Conservation (phyloP, 129 eudicot species). For the Centrapalus pauciflorus region DNA sequence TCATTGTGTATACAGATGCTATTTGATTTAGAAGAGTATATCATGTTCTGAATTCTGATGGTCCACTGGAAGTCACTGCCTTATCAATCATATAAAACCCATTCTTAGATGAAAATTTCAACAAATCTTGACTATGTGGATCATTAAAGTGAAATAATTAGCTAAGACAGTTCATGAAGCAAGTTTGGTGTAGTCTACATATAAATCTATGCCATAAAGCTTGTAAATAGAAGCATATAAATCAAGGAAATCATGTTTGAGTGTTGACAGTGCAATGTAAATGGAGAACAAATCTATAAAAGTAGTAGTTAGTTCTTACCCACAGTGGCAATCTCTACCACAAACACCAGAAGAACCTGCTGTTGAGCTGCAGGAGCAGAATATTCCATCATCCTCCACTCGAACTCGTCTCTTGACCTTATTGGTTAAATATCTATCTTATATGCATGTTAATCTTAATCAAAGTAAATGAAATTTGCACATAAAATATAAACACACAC, state of each 20-base stretch:
- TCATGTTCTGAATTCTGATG: background rate
- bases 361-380: slow-evolving; percentile 77
- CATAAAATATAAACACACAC: background rate
- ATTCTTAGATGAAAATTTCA: background rate
- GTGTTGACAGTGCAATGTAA: background rate
- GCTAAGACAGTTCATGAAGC: background rate
- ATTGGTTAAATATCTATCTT: slow-evolving; percentile 78
- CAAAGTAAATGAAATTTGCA: slow-evolving; percentile 3
- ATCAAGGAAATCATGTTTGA: background rate
- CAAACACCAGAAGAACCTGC: slow-evolving; percentile 70
- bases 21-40: background rate
- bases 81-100: background rate
- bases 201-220: background rate
- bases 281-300: background rate
- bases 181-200: background rate
- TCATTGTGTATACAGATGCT: background rate
- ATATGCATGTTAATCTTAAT: slow-evolving; percentile 37
- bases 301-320: slow-evolving; percentile 47
- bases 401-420: slow-evolving; percentile 74
- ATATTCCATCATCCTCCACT: slow-evolving; percentile 93
- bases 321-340: slow-evolving; percentile 94
- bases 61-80: background rate
- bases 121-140: background rate
- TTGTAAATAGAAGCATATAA: background rate
- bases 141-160: background rate